These are phyloP conservation scores for Lachnellula willkommii DNA, from an alignment of 2,329 filamentous ascomycete genomes.

Conservation along the genomic window DNA sequence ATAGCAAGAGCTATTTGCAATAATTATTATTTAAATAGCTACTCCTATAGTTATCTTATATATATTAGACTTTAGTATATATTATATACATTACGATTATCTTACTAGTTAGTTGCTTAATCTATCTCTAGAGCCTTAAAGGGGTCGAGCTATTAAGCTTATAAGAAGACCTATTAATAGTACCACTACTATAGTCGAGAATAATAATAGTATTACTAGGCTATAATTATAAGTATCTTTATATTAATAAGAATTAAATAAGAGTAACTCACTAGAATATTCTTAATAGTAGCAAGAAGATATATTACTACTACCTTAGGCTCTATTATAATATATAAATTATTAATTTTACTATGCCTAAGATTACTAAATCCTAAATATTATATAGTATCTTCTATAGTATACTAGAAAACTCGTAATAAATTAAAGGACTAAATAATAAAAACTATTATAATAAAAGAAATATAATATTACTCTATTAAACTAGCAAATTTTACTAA, in stretches of 20 bases:
- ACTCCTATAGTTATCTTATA: conserved; percentile 10
- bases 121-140: conserved; percentile 21
- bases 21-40: conserved; percentile 16
- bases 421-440: conserved; percentile 8
- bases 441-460: conserved; percentile 15
- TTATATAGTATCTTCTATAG: conserved; percentile 9
- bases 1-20: not conserved
- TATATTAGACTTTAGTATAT: not conserved
- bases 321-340: conserved; percentile 29
- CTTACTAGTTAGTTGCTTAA: conserved; percentile 15
- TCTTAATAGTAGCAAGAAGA: conserved; percentile 17
- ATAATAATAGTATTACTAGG: conserved; percentile 22
- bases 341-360: conserved; percentile 17
- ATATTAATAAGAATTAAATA: not conserved
- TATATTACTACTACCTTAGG: conserved; percentile 29
- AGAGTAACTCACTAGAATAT: conserved; percentile 9
- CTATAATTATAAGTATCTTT: conserved; percentile 3
- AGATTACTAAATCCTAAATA: conserved; percentile 9
- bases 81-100: not conserved
- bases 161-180: conserved; percentile 28
- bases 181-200: conserved; percentile 27
- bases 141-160: conserved; percentile 23
- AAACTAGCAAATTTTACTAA: conserved; percentile 5
- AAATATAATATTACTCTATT: conserved; percentile 3
- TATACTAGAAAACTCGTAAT: conserved; percentile 9